Evolutionary conservation across 768 basidiomycete species (phyloP), one percentile per base, ranked within the genome.

Genomic region (Gymnopilus junonius): DNA sequence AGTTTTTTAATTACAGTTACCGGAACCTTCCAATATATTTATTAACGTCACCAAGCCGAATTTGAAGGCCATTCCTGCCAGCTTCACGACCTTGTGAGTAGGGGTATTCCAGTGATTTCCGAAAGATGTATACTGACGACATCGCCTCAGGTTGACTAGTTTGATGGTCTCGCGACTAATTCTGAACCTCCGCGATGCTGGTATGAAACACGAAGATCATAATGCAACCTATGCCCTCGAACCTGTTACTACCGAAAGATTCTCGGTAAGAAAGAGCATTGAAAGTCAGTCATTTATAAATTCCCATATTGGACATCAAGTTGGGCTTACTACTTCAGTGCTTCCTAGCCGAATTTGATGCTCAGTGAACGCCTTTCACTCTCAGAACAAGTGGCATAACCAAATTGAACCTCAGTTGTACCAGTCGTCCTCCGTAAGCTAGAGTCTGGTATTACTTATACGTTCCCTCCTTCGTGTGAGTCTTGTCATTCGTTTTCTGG

Each of bases 101-200:
- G 48, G 17, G n/a, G n/a, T n/a, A n/a, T n/a, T 1, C 45, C 32
- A 14, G 0, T 27, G 29, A 29, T 25, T 1, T 45, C n/a, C 17
- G n/a, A n/a, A 15, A 8, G 21, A 1, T 39, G 29, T 3, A 29
- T 17, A 21, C 20, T 34, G 20, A 31, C 20, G 46, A n/a, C 42
- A 12, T 17, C 17, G n/a, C 17, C 32, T 2, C 31, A 77, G 76
- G 29, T 73, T 79, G 2, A 78, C 76, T 4, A 75, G 69, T 48
- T 51, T 79, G 10, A 78, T 79, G 77, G 76, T 77, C 12, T 79
- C 78, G 4, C 68, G 78, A 14, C 60, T 77, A 5, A 76, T 77
- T 53, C 71, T 79, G n/a, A 78, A 77, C 51, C 70, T 79, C 8
- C 69, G 69, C 7, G 39, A 27, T 27, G 67, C 67, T 0, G 61